These are phyloP conservation scores for Globisporangium perplexum DNA, from an alignment of 352 stramenopile genomes.

Conservation along the genomic window DNA sequence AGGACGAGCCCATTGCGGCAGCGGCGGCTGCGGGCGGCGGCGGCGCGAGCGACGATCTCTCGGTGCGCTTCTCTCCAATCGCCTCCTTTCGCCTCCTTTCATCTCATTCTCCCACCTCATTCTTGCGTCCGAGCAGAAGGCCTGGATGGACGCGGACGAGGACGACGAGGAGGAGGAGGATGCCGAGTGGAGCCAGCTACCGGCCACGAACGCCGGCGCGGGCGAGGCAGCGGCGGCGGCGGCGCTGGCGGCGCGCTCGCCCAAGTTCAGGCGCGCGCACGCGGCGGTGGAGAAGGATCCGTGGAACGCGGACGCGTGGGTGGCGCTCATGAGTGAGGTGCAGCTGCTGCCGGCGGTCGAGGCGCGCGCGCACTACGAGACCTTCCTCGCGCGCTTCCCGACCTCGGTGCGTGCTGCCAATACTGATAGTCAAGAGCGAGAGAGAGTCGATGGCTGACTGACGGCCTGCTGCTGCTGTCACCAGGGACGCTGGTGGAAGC, in stretches of 20 bases:
- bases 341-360: constrained; percentile 59
- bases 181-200: constrained; percentile 61
- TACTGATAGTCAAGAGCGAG: background rate
- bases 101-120: background rate
- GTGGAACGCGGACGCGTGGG: constrained; percentile 78
- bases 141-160: constrained; percentile 73
- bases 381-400: constrained; percentile 62
- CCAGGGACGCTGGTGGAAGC: constrained; percentile 79
- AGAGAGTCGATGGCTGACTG: background rate
- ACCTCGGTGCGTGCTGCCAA: constrained; percentile 33
- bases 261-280: constrained; percentile 62
- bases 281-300: constrained; percentile 42
- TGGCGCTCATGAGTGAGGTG: constrained; percentile 73
- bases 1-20: constrained; percentile 70
- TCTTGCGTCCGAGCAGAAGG: constrained; percentile 23
- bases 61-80: background rate
- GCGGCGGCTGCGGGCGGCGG: constrained; percentile 8
- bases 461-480: background rate
- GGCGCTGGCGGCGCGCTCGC: background rate
- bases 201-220: background rate
- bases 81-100: background rate
- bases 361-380: constrained; percentile 71
- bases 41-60: background rate
- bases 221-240: background rate
- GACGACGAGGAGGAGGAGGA: constrained; percentile 83